Conservation (phyloP, 2,329 filamentous ascomycete species). For the Fusarium devonianum region DNA sequence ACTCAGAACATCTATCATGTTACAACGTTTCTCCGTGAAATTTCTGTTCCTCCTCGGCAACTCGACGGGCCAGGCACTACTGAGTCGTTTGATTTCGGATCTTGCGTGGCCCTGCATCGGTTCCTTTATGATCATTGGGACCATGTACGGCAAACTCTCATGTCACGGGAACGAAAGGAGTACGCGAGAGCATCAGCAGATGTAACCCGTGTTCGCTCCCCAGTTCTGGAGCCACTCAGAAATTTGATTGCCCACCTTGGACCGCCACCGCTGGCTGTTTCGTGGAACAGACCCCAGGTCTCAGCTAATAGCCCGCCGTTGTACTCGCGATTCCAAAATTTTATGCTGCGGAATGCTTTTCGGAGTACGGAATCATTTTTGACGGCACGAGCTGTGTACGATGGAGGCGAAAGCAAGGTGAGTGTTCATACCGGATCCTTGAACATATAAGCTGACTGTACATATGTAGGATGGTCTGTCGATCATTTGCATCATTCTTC, state of each 20-base stretch:
- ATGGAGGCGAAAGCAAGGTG: conserved; percentile 74
- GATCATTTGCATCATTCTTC: conserved; percentile 72
- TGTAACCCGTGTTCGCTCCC: conserved; percentile 58
- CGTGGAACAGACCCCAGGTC: conserved; percentile 73
- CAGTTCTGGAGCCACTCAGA: conserved; percentile 66
- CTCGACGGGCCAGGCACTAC: conserved; percentile 50
- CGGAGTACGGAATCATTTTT: conserved; percentile 69
- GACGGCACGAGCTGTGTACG: conserved; percentile 71
- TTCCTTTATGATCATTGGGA: conserved; percentile 78
- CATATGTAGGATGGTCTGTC: conserved; percentile 69
- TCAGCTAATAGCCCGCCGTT: conserved; percentile 67
- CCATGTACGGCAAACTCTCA: conserved; percentile 69
- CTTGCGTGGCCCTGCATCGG: conserved; percentile 72
- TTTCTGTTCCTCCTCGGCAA: conserved; percentile 64
- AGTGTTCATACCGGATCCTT: neutral
- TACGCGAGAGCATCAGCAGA: conserved; percentile 63
- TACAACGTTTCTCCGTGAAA: conserved; percentile 71
- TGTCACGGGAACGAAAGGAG: conserved; percentile 65
- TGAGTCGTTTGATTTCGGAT: conserved; percentile 72
- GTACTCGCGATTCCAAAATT: conserved; percentile 75
- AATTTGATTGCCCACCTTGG: conserved; percentile 71
- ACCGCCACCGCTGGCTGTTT: conserved; percentile 71
- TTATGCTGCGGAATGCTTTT: conserved; percentile 75
- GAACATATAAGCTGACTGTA: conserved; percentile 17
- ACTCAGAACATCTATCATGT: conserved; percentile 73